Evolutionary conservation across 202 grass and related monocot genomes (phyloP).

Genomic region (Zoysia matrella): DNA sequence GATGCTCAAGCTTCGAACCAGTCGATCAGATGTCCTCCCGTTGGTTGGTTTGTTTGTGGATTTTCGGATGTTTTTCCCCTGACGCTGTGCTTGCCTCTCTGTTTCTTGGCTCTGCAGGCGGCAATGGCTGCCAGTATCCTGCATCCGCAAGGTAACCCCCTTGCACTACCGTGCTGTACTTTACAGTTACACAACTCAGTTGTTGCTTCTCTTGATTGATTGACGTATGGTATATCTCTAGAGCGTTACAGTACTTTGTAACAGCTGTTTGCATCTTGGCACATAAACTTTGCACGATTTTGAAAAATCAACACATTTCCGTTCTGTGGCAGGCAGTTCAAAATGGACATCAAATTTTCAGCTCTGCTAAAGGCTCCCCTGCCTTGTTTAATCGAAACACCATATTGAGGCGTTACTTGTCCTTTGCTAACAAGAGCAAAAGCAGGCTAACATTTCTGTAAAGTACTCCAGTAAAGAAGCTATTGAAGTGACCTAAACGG

Average conservation of each 20-base stretch:
- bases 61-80: background rate
- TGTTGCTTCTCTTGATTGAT: background rate
- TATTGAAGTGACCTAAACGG: background rate
- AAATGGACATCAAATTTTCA: background rate
- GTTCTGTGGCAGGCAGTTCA: no score
- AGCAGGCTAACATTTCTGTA: conserved; percentile 1
- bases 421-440: conserved; percentile 4
- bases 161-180: conserved; percentile 34
- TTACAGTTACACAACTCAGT: background rate
- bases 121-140: conserved; percentile 65
- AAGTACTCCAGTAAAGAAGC: background rate
- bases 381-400: background rate
- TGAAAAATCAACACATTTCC: no score
- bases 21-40: no score
- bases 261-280: background rate
- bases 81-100: conserved; percentile 3
- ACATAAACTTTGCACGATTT: background rate
- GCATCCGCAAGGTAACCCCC: conserved; percentile 59
- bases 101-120: conserved; percentile 61
- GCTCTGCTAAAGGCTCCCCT: background rate
- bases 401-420: background rate
- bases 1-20: background rate
- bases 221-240: background rate
- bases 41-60: background rate
- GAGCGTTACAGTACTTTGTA: background rate